Evolutionary conservation across 2,329 filamentous ascomycete species (phyloP), one percentile per base, ranked within the genome.

Genomic region (Falciphora oryzae): DNA sequence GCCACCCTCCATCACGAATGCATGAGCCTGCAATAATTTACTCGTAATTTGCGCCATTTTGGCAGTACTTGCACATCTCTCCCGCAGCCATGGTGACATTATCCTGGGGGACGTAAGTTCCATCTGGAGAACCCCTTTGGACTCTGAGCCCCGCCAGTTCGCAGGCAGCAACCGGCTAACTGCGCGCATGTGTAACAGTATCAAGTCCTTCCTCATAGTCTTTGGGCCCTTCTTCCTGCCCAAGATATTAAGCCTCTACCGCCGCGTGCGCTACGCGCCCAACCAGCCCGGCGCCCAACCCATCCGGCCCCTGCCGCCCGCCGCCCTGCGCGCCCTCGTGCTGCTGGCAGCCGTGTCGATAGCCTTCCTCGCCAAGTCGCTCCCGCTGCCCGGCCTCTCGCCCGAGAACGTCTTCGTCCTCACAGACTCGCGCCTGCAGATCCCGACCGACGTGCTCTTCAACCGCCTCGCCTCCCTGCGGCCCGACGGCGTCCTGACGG

Each of bases 361-460:
- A 66, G 83, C 85, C 74, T 72, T 84, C 69, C 75, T 91, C 63
- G 71, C 88, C 65, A 83, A 86, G 65, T 88, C 89, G 22, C 78
- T 94, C 0, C 88, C 62, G 53, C 5, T 53, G 5, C 62, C 92
- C 0, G 68, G 78, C 65, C 88, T 92, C 72, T 80, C 85, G 7
- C 89, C 91, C 5, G 87, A 92, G 73, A 97, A 97, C 77, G 80
- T 98, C 75, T 97, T 98, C 81, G 73, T 76, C 35, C 76, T 81
- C 25, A 97, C 94, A 1, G 82, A 87, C 65, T 95, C 92, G 62
- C 91, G 93, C 44, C 86, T 98, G 25, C 90, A 93, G 71, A 94
- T 91, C 57, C 88, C 92, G n/a, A 89, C 86, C 57, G 91, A 94
- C 72, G 88, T 96, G 44, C 83, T 98, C 66, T 95, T 97, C 76